Percentiles rank a stretch among this genome's conserved stretches.
phyloP scores from a whole-genome alignment of 176 grass and related monocot genomes.

The Bolboschoenus planiculmis region DNA sequence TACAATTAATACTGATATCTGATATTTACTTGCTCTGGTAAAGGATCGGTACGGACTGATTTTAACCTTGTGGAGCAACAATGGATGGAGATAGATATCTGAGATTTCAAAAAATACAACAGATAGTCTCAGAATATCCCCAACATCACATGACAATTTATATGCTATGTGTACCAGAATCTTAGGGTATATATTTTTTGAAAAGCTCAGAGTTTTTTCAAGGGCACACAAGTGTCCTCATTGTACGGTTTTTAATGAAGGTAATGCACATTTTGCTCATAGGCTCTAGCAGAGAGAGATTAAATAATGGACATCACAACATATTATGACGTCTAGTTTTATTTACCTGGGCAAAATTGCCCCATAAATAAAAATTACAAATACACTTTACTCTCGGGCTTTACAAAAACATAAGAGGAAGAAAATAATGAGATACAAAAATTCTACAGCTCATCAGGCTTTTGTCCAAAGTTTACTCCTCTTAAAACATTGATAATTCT shows the following conservation, averaged over 20 bases:
- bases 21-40: neutral
- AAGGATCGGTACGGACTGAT: neutral
- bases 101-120: neutral
- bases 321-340: constrained; percentile 24
- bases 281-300: constrained; percentile 38
- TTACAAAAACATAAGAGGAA: constrained; percentile 17
- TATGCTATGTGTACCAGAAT: neutral
- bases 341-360: neutral
- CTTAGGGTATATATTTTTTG: neutral
- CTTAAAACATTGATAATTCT: constrained; percentile 16
- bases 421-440: constrained; percentile 12
- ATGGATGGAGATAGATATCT: neutral
- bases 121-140: neutral
- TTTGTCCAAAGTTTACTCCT: constrained; percentile 26
- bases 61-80: neutral
- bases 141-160: neutral
- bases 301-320: constrained; percentile 20
- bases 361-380: constrained; percentile 7
- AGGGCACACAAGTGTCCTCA: neutral
- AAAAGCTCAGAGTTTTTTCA: neutral
- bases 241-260: neutral
- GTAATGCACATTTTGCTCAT: too few relatives aligned
- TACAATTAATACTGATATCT: too few relatives aligned
- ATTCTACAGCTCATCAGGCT: neutral
- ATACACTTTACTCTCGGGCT: neutral